phyloP scores from a whole-genome alignment of 2,329 filamentous ascomycete species.

The Cercospora sp. region DNA sequence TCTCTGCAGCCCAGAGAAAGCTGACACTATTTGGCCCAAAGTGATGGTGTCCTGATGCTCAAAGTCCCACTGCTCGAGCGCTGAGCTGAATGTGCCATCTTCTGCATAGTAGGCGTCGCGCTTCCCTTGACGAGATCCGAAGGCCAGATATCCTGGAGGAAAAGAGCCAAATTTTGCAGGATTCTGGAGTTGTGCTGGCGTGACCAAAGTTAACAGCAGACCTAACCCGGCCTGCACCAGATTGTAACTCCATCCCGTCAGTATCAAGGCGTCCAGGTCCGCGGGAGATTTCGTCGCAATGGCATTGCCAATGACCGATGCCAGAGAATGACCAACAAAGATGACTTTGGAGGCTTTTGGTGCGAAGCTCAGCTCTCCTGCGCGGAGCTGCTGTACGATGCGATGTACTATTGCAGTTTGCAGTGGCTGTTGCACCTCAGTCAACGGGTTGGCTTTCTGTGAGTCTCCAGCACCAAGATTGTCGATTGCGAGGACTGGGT shows the following conservation, averaged over 20 bases:
- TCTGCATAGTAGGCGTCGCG: constrained; percentile 23
- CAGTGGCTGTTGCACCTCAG: constrained; percentile 23
- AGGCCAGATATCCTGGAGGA: constrained; percentile 24
- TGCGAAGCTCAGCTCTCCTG: constrained; percentile 17
- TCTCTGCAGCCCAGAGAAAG: constrained; percentile 20
- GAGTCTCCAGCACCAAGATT: constrained; percentile 24
- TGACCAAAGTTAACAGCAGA: constrained; percentile 18
- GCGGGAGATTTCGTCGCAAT: constrained; percentile 24
- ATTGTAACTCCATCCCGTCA: constrained; percentile 23
- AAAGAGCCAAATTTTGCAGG: constrained; percentile 20
- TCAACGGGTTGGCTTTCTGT: constrained; percentile 22
- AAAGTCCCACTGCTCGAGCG: constrained; percentile 23
- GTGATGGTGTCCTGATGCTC: constrained; percentile 26
- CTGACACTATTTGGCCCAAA: constrained; percentile 23
- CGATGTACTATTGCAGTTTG: constrained; percentile 23
- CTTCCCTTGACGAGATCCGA: constrained; percentile 22
- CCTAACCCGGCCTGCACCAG: constrained; percentile 20
- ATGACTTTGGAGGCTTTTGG: constrained; percentile 20
- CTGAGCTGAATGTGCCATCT: constrained; percentile 20
- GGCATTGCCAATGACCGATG: constrained; percentile 22
- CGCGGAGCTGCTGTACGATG: constrained; percentile 19
- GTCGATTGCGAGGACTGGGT: constrained; percentile 26
- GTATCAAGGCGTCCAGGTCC: constrained; percentile 26
- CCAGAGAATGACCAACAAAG: constrained; percentile 24
- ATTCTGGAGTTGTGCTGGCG: constrained; percentile 23